Conservation (phyloP, 768 basidiomycete genomes). For the Leccinellum luteum region DNA sequence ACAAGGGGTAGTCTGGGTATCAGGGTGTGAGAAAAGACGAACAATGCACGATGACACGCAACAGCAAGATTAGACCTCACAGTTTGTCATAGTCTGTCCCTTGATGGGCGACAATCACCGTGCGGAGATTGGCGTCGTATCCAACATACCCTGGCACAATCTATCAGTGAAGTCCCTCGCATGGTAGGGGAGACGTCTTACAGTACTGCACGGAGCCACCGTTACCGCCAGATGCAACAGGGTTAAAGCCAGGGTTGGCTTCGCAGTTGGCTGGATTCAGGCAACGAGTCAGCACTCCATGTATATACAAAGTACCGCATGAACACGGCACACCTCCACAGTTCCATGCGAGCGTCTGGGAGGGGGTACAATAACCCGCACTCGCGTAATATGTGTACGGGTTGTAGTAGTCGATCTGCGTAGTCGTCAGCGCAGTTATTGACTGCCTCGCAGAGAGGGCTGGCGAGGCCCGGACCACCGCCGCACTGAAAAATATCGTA, state of each 20-base stretch:
- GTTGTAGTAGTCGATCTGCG: conserved; percentile 42
- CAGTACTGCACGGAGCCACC: conserved; percentile 44
- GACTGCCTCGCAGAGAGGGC: no score
- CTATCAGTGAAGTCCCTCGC: neutral
- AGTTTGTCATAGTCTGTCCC: conserved; percentile 37
- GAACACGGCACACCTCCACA: conserved; percentile 39
- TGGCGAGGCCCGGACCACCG: conserved; percentile 21
- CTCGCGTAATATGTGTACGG: conserved; percentile 53
- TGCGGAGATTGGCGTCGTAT: conserved; percentile 39
- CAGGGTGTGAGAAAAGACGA: neutral
- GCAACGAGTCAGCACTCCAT: neutral
- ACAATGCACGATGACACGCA: no score
- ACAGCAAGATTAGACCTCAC: conserved; percentile 17
- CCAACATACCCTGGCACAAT: conserved; percentile 48
- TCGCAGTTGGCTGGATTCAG: conserved; percentile 34
- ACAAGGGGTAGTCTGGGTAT: conserved; percentile 35
- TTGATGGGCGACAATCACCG: conserved; percentile 39
- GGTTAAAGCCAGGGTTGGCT: conserved; percentile 45
- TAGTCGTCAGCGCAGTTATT: conserved; percentile 36
- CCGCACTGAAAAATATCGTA: conserved; percentile 13
- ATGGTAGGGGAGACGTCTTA: conserved; percentile 17
- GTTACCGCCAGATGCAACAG: no score
- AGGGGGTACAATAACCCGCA: conserved; percentile 47
- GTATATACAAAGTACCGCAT: neutral
- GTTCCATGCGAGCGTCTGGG: conserved; percentile 46